Base-by-base conservation (phyloP, 225 moss, liverwort and hornwort species). In the Antitrichia curtipendula region DNA sequence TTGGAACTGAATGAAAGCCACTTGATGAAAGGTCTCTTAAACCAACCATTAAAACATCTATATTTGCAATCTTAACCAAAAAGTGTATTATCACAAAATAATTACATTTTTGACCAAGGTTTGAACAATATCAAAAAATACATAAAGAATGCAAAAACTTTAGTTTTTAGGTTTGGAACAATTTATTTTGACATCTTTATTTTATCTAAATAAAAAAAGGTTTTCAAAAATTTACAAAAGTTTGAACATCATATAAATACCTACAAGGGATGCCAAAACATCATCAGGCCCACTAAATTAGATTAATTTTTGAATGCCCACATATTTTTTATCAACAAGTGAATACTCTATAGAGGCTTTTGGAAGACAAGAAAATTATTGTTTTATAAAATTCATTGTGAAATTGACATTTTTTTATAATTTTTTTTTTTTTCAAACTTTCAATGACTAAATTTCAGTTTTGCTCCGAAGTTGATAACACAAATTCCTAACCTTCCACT, bases 301-400 rank as follows among this genome's bases (percentile, higher is more conserved):
- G 5, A 43, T 43, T 28, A 71, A 16, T 16, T 43, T 71, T 71
- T 16, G 3, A 28, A 43, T 43, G 6, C 10, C 9, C 0, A 41
- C 15, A 15, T 40, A 8, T 2, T 9, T 13, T 40, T 71, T 27
- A 16, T 43, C 2, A 28, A 72, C 9, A 17, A 29, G 3, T 1
- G 0, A 45, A 45, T 17, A 25, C 2, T 45, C 10, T 45, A 28
- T 3, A 2, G 0, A 72, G 1, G 1, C 28, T 45, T 45, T 0
- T 17, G 10, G 6, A 45, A 45, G 28, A 29, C 3, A 17, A 28
- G 3, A 3, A 45, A 17, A 17, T 45, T 13, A 24, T 24, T 24
- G 38, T 16, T 43, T 68, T 28, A 9, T 17, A 9, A 72, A 10
- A 7, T 24, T 29, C 1, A 29, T 47, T 45, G 47, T 11, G 4